Base-by-base conservation (phyloP, 768 basidiomycete genomes). In the Amanita brunnescens region DNA sequence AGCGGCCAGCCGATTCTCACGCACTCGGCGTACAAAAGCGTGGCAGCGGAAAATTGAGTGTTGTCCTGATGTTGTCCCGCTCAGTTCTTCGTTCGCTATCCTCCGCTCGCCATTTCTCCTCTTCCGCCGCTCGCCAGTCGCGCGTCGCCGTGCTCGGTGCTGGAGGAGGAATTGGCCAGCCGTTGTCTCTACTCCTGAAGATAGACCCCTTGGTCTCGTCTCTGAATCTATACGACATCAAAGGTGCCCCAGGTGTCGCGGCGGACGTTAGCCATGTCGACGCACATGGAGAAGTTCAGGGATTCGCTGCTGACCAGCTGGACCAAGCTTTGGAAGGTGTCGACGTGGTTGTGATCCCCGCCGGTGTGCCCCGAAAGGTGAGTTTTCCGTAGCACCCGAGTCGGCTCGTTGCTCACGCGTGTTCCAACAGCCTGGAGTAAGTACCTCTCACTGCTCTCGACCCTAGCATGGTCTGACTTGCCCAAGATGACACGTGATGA, bases 301-400 rank as follows among this genome's bases (percentile, higher is more conserved):
- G 90, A 47, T 92, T 82, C 60, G 75, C 87, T 57, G 85, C 88
- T 44, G 88, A 91, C 71, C 81, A 92, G 65, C 80, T 97, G 60
- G 89, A 92, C 67, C 77, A 81, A 61, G 93, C 96, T 16, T 80
- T 99, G 54, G 83, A 90, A 54, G 94, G 86, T 56, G 87, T 80
- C 53, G 77, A 97, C 69, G 88, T 98, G 56, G 85, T 98, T 58
- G 88, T 98, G 57, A 96, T 98, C 65, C 96, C 96, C 53, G 96
- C 96, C 70, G 96, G 96, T 80, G 95, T 99, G 55, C 96, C 96
- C 58, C 79, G 96, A 67, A 99, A 99, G 83, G 92, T 93, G 49
- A 40, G 64, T 3, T 44, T 6, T 24, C 18, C 33, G 14, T 34
- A 20, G 8, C 18, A n/a, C n/a, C 2, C 32, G 61, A 69, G 60